Percentiles rank a stretch among this genome's conserved stretches.
Evolutionary conservation across 192 early-diverging fungal genomes (phyloP).

Genomic region (Geranomyces michiganensis): DNA sequence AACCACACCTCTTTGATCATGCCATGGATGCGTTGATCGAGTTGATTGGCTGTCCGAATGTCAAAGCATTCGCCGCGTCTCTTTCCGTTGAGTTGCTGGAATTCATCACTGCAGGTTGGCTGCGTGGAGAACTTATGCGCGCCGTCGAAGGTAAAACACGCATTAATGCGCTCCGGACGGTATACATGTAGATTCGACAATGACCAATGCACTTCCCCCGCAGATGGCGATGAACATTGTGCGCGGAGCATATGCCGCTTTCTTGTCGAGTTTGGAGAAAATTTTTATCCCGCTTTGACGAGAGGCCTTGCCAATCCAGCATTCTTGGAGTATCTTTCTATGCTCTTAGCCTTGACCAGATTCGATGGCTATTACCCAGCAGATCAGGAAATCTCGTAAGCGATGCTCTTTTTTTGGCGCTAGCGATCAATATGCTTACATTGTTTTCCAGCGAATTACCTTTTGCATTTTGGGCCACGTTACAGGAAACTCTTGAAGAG

Average conservation of each 20-base stretch:
- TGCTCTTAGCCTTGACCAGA: constrained; percentile 43
- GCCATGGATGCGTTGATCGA: constrained; percentile 45
- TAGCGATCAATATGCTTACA: background rate
- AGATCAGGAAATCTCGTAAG: constrained; percentile 50
- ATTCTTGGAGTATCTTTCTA: constrained; percentile 35
- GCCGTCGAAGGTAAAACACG: constrained; percentile 37
- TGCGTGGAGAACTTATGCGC: constrained; percentile 32
- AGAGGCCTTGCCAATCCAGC: constrained; percentile 27
- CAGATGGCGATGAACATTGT: constrained; percentile 40
- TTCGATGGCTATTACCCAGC: constrained; percentile 45
- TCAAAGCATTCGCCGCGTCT: constrained; percentile 37
- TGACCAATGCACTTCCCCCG: background rate
- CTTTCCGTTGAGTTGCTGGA: constrained; percentile 37
- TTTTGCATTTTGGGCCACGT: constrained; percentile 24
- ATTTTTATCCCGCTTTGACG: constrained; percentile 34
- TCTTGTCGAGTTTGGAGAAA: constrained; percentile 41
- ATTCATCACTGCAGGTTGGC: constrained; percentile 39
- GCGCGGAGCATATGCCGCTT: constrained; percentile 40
- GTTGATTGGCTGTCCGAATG: constrained; percentile 33
- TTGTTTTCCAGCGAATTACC: constrained; percentile 19
- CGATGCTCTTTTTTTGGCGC: background rate
- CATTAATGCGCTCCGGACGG: no score
- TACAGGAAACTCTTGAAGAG: constrained; percentile 26
- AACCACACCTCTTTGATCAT: constrained; percentile 34
- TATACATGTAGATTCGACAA: background rate